Conservation (phyloP, 441 rosid species). For the Adansonia grandidieri region DNA sequence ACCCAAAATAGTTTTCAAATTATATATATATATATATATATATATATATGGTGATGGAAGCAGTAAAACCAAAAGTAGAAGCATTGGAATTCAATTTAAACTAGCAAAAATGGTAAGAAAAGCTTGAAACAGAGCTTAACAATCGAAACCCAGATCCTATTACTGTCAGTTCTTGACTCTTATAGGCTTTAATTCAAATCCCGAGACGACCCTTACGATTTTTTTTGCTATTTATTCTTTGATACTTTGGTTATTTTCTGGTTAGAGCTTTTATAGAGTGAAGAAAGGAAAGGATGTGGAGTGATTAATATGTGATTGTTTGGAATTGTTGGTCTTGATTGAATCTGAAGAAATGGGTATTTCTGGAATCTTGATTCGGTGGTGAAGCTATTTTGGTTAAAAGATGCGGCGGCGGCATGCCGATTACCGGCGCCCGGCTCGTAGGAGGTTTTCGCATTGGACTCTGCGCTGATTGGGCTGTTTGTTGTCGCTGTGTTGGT, state of each 20-base stretch:
- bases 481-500: slow-evolving; percentile 76
- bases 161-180: no score
- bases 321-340: slow-evolving; percentile 26
- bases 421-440: slow-evolving; percentile 93
- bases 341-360: slow-evolving; percentile 41
- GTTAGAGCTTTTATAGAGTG: not conserved
- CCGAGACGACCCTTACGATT: no score
- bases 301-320: slow-evolving; percentile 20
- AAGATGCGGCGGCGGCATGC: slow-evolving; percentile 94
- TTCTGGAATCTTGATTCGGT: slow-evolving; percentile 41
- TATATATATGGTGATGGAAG: no score
- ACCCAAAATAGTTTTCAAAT: no score
- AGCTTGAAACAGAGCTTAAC: no score
- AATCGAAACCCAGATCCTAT: no score
- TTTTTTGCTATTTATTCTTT: not conserved
- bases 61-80: no score
- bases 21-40: no score
- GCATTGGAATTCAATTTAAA: no score
- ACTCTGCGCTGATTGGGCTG: slow-evolving; percentile 73
- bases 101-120: no score
- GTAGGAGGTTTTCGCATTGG: slow-evolving; percentile 84
- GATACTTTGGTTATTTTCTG: not conserved
- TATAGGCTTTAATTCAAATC: no score
- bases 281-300: slow-evolving; percentile 1
- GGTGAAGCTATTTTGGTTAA: slow-evolving; percentile 41